Evolutionary conservation across 495 filamentous ascomycete genomes (phyloP), one percentile per base, ranked within the genome.

Genomic region (Corynascus novoguineensis): DNA sequence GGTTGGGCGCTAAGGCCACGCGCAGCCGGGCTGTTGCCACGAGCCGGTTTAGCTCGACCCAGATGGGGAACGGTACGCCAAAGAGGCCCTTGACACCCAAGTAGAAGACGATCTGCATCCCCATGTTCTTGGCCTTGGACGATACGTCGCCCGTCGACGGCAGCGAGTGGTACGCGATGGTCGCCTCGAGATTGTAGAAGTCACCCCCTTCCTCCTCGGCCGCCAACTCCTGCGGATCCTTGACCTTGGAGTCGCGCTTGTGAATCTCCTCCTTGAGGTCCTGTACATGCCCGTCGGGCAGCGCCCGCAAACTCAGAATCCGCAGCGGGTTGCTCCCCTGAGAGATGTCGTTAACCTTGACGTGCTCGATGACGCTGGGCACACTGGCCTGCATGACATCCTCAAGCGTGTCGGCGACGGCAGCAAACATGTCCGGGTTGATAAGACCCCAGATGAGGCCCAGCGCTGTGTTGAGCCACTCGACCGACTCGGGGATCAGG

Each of bases 311-410:
- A 63, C 88, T 93, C n/a, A 97, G 73, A 46, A 97, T 90, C 9
- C 92, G 84, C 50, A 96, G 64, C 0, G 92, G 90, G 64, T 96
- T 96, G 65, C 78, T 89, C 9, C 92, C 92, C 69, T 96, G 92
- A 60, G 89, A 89, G 62, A 97, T 96, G 63, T 96, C 92, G 45
- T 91, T 90, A n/a, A 97, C 90, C 48, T 91, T 84, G 42, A 97
- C 91, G 61, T 96, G 95, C 69, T 97, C 90, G 49, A 97, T 88
- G 34, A 96, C 75, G 0, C 84, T 85, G 0, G 92, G 92, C 0
- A 95, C 85, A 9, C 89, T 95, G 22, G 90, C 92, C 73, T 95
- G 90, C 92, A 97, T 97, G 47, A 97, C 88, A 66, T 97, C 92
- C 71, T 79, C 75, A 12, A 78, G 64, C 5, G 74, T 79, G 17